phyloP scores from a whole-genome alignment of 2,329 filamentous ascomycete genomes.

The Thielaviopsis ethacetica region DNA sequence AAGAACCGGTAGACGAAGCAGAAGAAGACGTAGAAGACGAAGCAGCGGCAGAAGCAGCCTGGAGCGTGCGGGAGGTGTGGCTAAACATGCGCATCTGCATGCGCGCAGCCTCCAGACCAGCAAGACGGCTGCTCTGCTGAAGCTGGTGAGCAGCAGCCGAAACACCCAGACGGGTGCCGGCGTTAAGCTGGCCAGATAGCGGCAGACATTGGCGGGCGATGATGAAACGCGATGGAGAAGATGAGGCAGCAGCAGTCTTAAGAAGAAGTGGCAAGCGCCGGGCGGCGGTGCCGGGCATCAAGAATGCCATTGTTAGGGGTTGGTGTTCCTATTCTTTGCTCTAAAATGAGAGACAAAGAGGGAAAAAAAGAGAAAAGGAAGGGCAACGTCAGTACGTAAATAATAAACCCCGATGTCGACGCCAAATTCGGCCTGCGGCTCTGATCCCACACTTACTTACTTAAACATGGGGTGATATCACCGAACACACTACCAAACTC shows the following conservation, averaged over 20 bases:
- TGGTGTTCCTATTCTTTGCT: not conserved
- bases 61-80: constrained; percentile 1
- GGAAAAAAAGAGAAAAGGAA: not conserved
- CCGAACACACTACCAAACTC: not conserved
- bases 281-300: constrained; percentile 10
- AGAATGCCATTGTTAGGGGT: constrained; percentile 6
- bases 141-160: not conserved
- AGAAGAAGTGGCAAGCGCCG: constrained; percentile 9
- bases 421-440: not conserved
- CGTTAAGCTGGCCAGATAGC: not conserved
- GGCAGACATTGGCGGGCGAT: constrained; percentile 1
- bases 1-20: not conserved
- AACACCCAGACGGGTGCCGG: not conserved
- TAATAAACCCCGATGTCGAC: not conserved
- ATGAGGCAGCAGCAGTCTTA: not conserved
- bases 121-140: not conserved
- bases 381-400: no score
- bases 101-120: not conserved
- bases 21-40: not conserved
- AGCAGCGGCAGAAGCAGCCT: not conserved
- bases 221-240: not conserved
- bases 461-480: not conserved
- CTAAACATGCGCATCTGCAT: constrained; percentile 9
- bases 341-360: not conserved
- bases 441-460: not conserved